Evolutionary conservation across 306 rosid genomes (phyloP).

Genomic region (Vicia faba): DNA sequence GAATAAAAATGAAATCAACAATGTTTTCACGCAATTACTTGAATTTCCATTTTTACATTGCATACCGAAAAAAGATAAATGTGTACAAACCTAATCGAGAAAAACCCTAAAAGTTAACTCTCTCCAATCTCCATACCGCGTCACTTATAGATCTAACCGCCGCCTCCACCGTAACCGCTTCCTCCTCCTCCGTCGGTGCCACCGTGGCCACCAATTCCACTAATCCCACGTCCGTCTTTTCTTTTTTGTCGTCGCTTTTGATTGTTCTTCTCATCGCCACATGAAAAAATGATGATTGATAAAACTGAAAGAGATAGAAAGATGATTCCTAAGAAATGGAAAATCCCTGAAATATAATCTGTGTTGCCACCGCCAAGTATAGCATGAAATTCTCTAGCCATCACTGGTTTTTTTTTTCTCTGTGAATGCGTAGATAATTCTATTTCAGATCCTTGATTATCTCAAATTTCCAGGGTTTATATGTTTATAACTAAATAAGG

Average conservation of each 20-base stretch:
- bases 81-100: slow-evolving; percentile 18
- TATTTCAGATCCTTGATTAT: neutral
- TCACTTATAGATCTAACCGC: slow-evolving; percentile 4
- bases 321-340: slow-evolving; percentile 35
- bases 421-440: too few species aligned
- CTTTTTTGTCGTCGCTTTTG: neutral
- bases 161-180: neutral
- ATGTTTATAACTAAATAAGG: too few species aligned
- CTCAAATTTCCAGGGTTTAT: neutral
- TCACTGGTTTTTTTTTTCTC: neutral
- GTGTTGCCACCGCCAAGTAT: neutral
- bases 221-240: neutral
- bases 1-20: neutral
- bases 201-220: slow-evolving; percentile 37
- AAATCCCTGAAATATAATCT: neutral
- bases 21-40: neutral
- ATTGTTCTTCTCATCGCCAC: slow-evolving; percentile 21
- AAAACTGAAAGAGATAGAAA: slow-evolving; percentile 42
- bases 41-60: neutral
- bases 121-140: neutral
- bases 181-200: neutral
- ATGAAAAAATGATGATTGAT: slow-evolving; percentile 47
- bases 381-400: slow-evolving; percentile 35
- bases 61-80: neutral
- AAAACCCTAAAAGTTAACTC: neutral